A percentile compares a stretch with the other conserved stretches of the same genome.
phyloP scores from a whole-genome alignment of 2,329 filamentous ascomycete genomes.

The Alternaria longipes region DNA sequence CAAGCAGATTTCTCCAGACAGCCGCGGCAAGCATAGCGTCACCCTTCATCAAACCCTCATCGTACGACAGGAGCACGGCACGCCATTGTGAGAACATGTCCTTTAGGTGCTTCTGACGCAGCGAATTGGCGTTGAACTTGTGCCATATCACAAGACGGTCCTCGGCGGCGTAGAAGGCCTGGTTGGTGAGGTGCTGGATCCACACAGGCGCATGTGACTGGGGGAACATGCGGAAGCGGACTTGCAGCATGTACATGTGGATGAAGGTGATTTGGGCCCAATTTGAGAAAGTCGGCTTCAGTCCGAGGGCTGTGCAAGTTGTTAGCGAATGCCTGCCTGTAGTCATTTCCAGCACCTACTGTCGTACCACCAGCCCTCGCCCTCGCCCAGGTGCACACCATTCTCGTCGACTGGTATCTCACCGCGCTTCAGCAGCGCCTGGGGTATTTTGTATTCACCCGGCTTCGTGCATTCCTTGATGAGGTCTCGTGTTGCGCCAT shows the following conservation, averaged over 20 bases:
- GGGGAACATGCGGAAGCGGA: constrained; percentile 82
- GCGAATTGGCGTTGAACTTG: constrained; percentile 65
- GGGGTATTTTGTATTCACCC: constrained; percentile 79
- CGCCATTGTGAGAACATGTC: constrained; percentile 95
- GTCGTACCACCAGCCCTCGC: constrained; percentile 81
- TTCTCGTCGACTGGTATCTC: constrained; percentile 75
- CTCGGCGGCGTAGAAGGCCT: constrained; percentile 92
- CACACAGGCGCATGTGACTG: constrained; percentile 74
- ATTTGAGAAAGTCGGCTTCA: constrained; percentile 88
- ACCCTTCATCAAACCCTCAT: constrained; percentile 79
- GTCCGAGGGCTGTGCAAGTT: constrained; percentile 70
- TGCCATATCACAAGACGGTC: constrained; percentile 84
- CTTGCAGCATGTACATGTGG: constrained; percentile 91
- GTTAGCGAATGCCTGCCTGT: constrained; percentile 20
- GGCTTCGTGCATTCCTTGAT: constrained; percentile 78
- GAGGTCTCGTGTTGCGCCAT: constrained; percentile 79
- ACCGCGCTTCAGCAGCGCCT: constrained; percentile 70
- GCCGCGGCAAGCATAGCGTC: constrained; percentile 82
- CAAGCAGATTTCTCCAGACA: constrained; percentile 93
- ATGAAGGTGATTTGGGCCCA: constrained; percentile 97
- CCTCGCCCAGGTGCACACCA: constrained; percentile 83
- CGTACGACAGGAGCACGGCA: constrained; percentile 82
- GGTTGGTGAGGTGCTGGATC: constrained; percentile 91
- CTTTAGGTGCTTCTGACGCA: constrained; percentile 73
- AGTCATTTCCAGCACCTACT: constrained; percentile 61